Evolutionary conservation across 208 protist genomes (phyloP).

Genomic region (Trypanosoma theileri): DNA sequence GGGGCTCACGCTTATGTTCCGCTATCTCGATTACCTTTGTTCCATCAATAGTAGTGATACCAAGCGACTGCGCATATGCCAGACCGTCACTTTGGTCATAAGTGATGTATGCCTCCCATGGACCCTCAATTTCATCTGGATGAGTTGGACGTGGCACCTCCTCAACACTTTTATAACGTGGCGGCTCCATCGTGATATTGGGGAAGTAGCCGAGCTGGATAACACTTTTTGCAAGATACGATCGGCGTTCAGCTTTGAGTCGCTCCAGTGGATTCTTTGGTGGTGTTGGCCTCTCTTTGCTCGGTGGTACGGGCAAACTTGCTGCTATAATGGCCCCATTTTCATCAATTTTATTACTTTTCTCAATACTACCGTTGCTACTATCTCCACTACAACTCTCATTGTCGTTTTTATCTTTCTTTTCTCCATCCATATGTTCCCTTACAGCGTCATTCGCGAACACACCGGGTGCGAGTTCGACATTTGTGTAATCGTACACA

Average conservation of each 20-base stretch:
- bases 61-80: constrained; percentile 65
- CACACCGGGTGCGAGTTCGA: constrained; percentile 80
- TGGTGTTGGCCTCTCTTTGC: constrained; percentile 38
- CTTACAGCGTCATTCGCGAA: constrained; percentile 34
- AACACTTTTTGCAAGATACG: constrained; percentile 51
- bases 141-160: constrained; percentile 76
- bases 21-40: constrained; percentile 54
- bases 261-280: constrained; percentile 75
- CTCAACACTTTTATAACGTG: constrained; percentile 39
- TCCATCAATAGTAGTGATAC: constrained; percentile 63
- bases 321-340: constrained; percentile 45
- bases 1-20: constrained; percentile 31
- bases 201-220: constrained; percentile 89
- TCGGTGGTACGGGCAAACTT: constrained; percentile 66
- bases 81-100: constrained; percentile 76
- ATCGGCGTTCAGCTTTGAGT: constrained; percentile 63
- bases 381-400: neutral
- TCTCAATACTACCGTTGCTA: neutral
- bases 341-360: neutral
- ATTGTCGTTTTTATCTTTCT: neutral
- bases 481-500: constrained; percentile 66
- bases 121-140: constrained; percentile 89
- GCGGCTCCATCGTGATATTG: constrained; percentile 56
- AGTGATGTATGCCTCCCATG: constrained; percentile 80
- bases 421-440: neutral